Evolutionary conservation across 2,329 filamentous ascomycete genomes (phyloP).

Genomic region (Paracoccidioides brasiliensis): DNA sequence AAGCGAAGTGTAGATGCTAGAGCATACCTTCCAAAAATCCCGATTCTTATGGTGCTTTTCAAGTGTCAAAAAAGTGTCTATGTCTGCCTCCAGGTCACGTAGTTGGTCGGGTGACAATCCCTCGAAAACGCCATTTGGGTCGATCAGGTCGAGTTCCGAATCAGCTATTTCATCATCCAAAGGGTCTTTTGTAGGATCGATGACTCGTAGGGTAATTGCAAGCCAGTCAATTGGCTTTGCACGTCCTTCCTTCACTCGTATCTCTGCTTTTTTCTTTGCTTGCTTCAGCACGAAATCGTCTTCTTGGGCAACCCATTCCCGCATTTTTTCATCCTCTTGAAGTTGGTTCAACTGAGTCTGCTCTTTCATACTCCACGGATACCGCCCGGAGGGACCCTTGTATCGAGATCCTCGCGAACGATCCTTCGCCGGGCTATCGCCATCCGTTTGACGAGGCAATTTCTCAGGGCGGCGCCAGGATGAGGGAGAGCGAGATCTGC

Average conservation of each 20-base stretch:
- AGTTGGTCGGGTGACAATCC: slow-evolving; percentile 55
- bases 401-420: slow-evolving; percentile 16
- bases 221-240: slow-evolving; percentile 90
- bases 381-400: slow-evolving; percentile 11
- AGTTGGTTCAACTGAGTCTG: slow-evolving; percentile 40
- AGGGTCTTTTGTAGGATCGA: slow-evolving; percentile 67
- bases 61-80: slow-evolving; percentile 63
- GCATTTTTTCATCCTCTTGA: slow-evolving; percentile 64
- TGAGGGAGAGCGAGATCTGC: slow-evolving; percentile 31
- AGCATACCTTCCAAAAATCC: slow-evolving; percentile 67
- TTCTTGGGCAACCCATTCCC: slow-evolving; percentile 82
- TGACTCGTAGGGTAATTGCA: slow-evolving; percentile 75
- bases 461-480: slow-evolving; percentile 29
- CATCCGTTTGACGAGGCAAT: slow-evolving; percentile 22
- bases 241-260: slow-evolving; percentile 79
- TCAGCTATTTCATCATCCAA: slow-evolving; percentile 74
- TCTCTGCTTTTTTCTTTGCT: slow-evolving; percentile 94
- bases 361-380: slow-evolving; percentile 21
- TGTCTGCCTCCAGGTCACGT: slow-evolving; percentile 66
- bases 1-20: neutral
- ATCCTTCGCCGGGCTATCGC: slow-evolving; percentile 7
- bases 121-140: slow-evolving; percentile 71
- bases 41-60: slow-evolving; percentile 66
- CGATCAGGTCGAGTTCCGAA: slow-evolving; percentile 62
- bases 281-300: slow-evolving; percentile 93